These are phyloP conservation scores for Lactarius tabidus DNA, from an alignment of 768 basidiomycete species.

Conservation along the genomic window DNA sequence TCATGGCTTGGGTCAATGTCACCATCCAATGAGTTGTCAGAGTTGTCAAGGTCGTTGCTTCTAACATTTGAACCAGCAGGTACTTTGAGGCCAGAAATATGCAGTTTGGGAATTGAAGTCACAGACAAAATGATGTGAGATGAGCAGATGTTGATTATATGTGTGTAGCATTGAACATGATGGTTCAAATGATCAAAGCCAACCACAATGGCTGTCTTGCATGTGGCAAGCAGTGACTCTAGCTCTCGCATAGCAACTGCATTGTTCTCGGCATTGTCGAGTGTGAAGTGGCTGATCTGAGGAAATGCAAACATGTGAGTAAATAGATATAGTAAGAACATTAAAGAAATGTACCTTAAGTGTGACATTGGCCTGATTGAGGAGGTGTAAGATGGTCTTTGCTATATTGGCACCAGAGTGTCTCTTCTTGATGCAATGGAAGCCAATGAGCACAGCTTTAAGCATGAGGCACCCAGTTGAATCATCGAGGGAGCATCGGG, in stretches of 20 bases:
- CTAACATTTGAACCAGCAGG: no score
- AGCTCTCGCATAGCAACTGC: neutral
- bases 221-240: neutral
- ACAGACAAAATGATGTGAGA: neutral
- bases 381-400: neutral
- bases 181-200: neutral
- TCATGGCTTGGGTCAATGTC: neutral
- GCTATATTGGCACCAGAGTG: neutral
- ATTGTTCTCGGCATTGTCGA: neutral
- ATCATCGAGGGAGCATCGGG: neutral
- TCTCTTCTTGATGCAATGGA: neutral
- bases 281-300: neutral
- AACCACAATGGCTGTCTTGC: neutral
- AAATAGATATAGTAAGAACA: neutral
- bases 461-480: neutral
- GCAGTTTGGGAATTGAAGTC: no score
- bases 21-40: neutral
- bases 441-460: neutral
- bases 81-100: no score
- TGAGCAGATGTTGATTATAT: neutral
- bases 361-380: neutral
- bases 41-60: no score
- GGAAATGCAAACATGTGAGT: neutral
- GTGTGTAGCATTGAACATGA: neutral
- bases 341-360: neutral